Base-by-base conservation (phyloP, 1,139 yeast species). In the Geotrichum reessii region DNA sequence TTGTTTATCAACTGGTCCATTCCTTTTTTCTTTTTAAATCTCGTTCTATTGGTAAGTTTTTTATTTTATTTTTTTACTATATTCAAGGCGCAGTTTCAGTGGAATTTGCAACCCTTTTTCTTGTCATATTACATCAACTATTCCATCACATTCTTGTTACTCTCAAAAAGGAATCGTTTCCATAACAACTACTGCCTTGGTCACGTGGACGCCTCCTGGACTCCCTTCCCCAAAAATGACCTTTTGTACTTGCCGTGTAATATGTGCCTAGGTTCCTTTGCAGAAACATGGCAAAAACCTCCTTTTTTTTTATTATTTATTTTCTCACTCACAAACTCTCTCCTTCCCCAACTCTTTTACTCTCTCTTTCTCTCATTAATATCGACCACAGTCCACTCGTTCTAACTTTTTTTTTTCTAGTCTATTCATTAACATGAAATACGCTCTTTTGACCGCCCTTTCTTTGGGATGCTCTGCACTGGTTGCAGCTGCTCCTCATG, bases 401-500 rank as follows among this genome's bases (percentile, higher is more conserved):
- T 17, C 48, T 44, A 52, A 42, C 49, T 24, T 37, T 9, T 44
- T 51, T 21, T 8, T 27, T 25, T 51, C 40, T 37, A 37, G 42
- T 37, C 19, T 37, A 11, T 14, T 37, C 17, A 37, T 14, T 47
- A 47, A 17, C 47, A 56, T 56, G 58, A 56, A 56, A 22, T 56
- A 51, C 55, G 49, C 58, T 47, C 51, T 56, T 47, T 51, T 56
- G 7, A 21, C 51, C 37, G 58, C 55, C 40, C 46, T 56, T 37
- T 24, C 54, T n/a, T n/a, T 56, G 58, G 52, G 56, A 17, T 31
- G 51, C 42, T 40, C 58, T 56, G 55, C 58, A 48, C 58, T 56
- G 58, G 58, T 49, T 52, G 58, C 55, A 40, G 58, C 58, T 33
- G 61, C 57, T 46, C 53, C 57, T 33, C 56, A 52, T 33, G 56